phyloP scores from a whole-genome alignment of 148 eudicot genomes.

The Cornus florida region DNA sequence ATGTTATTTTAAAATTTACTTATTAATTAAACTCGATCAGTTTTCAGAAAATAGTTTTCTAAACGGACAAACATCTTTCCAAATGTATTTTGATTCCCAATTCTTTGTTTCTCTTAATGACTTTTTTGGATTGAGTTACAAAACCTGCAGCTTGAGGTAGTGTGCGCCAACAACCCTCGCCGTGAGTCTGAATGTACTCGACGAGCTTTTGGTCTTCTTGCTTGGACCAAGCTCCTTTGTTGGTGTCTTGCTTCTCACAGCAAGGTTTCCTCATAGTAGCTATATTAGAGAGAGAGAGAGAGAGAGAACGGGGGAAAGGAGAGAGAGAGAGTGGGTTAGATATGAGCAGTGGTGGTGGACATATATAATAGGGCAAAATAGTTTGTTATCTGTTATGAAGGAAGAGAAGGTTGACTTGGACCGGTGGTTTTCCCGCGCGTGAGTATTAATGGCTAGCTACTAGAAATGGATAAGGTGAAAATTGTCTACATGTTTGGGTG shows the following conservation, averaged over 20 bases:
- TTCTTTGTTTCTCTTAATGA: not conserved
- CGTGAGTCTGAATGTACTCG: slow-evolving; percentile 31
- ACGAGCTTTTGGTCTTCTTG: slow-evolving; percentile 42
- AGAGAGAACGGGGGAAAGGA: slow-evolving; percentile 12
- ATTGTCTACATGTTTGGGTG: not conserved
- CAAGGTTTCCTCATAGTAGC: slow-evolving; percentile 33
- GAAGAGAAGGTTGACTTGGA: slow-evolving; percentile 21
- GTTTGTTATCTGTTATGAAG: not conserved
- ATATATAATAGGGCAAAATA: not conserved
- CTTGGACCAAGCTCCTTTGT: slow-evolving; percentile 48
- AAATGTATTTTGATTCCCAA: no score
- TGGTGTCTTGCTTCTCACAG: slow-evolving; percentile 31
- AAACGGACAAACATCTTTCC: no score
- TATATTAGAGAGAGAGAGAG: not conserved
- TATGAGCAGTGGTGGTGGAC: not conserved
- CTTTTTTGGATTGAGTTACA: not conserved
- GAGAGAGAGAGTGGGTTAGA: not conserved
- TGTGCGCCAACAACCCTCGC: slow-evolving; percentile 40
- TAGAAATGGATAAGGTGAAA: not conserved
- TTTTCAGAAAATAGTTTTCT: no score
- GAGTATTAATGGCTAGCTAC: not conserved
- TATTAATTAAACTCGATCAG: no score
- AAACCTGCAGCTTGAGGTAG: slow-evolving; percentile 43
- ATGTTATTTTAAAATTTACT: no score
- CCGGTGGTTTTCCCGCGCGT: slow-evolving; percentile 23